Percentiles rank a stretch among this genome's conserved stretches.
Conservation (phyloP, 1,139 yeast species). For the Nakaseomyces delphensis region DNA sequence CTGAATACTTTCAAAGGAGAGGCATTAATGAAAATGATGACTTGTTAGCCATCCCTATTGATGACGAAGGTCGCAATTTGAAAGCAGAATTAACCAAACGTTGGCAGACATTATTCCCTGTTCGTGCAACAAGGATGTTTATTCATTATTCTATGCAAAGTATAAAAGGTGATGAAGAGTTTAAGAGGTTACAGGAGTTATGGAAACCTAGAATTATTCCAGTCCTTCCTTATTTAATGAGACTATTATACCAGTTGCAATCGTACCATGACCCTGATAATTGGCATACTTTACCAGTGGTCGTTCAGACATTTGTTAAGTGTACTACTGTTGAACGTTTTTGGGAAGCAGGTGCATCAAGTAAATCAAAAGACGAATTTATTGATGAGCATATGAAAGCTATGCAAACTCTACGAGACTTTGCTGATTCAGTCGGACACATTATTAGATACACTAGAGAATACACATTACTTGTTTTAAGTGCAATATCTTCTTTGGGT, state of each 20-base stretch:
- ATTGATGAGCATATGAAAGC: conserved; percentile 93
- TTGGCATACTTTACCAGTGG: conserved; percentile 80
- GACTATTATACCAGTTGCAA: conserved; percentile 79
- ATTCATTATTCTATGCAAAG: conserved; percentile 93
- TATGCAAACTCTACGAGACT: conserved; percentile 84
- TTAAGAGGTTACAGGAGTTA: conserved; percentile 56
- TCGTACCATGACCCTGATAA: conserved; percentile 90
- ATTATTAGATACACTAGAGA: conserved; percentile 91
- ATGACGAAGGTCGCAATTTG: conserved; percentile 73
- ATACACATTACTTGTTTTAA: conserved; percentile 83
- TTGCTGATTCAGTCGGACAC: conserved; percentile 98
- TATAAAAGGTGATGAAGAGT: conserved; percentile 69
- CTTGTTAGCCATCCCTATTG: conserved; percentile 72
- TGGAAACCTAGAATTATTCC: conserved; percentile 96
- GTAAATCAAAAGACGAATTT: conserved; percentile 88
- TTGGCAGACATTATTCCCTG: conserved; percentile 93
- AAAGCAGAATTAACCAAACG: conserved; percentile 75
- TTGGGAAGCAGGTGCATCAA: conserved; percentile 98
- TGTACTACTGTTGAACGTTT: conserved; percentile 87
- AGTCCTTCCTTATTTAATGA: conserved; percentile 81
- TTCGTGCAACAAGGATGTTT: conserved; percentile 88
- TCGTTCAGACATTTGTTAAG: conserved; percentile 82
- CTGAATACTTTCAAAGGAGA: conserved; percentile 76
- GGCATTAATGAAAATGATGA: conserved; percentile 73
- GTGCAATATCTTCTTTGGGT: conserved; percentile 83